Conservation (phyloP, 495 filamentous ascomycete species). For the Aspergillus sclerotioniger region DNA sequence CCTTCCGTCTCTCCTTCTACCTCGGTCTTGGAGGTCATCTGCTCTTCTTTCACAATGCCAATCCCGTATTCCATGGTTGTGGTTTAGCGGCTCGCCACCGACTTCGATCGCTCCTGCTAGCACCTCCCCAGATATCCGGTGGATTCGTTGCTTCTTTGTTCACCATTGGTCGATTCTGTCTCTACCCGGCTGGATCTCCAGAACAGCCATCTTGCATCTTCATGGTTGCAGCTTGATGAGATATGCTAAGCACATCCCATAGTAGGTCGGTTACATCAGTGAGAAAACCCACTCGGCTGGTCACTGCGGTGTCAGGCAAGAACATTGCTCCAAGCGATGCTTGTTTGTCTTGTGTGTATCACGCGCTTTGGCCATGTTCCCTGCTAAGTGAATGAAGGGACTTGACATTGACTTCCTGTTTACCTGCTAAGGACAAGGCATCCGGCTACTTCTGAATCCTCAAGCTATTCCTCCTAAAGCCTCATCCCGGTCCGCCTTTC, state of each 20-base stretch:
- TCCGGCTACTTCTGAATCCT: conserved; percentile 13
- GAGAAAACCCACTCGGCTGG: conserved; percentile 6
- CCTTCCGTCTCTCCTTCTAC: neutral
- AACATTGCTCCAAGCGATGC: conserved; percentile 19
- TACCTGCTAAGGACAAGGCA: conserved; percentile 14
- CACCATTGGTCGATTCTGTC: neutral
- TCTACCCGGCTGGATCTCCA: neutral
- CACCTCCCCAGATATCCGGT: neutral
- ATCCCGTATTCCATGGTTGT: neutral
- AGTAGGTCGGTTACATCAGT: conserved; percentile 11
- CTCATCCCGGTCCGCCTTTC: conserved; percentile 4
- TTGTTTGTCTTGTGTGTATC: conserved; percentile 16
- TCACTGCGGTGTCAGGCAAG: conserved; percentile 2
- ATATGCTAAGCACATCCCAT: conserved; percentile 6
- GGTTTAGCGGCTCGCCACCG: neutral
- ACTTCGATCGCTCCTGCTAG: neutral
- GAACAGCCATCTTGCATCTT: neutral
- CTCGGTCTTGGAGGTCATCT: neutral
- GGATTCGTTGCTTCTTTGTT: neutral
- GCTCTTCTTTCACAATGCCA: neutral
- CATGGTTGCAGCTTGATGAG: neutral
- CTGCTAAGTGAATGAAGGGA: neutral
- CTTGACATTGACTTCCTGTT: conserved; percentile 9
- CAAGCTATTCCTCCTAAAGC: neutral
- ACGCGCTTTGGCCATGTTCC: conserved; percentile 1